Percentiles rank a stretch among this genome's conserved stretches.
Conservation (phyloP, 208 protist species). For the Wallacemonas sp. region DNA sequence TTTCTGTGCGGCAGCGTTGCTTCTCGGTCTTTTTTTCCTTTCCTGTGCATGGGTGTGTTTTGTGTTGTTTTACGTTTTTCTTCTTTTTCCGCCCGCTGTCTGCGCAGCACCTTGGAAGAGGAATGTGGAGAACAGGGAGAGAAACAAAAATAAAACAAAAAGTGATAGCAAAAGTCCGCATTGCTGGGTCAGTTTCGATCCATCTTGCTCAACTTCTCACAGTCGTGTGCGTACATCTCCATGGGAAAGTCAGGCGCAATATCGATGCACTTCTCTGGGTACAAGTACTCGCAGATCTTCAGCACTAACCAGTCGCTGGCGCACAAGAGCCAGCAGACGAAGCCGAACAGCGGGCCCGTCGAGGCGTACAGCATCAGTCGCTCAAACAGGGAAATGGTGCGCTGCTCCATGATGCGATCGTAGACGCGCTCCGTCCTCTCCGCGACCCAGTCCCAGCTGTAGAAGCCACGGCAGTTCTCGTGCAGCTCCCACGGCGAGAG, state of each 20-base stretch:
- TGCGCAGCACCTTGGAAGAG: no score
- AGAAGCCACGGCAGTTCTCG: constrained; percentile 90
- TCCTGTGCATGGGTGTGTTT: no score
- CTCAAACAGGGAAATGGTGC: constrained; percentile 73
- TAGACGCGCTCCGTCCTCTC: constrained; percentile 95
- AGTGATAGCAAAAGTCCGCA: no score
- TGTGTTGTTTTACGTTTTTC: no score
- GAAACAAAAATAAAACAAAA: background rate
- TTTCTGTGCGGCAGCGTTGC: no score
- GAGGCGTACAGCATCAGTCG: constrained; percentile 86
- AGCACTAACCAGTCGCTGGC: constrained; percentile 84
- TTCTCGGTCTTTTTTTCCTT: no score
- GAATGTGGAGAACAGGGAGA: background rate
- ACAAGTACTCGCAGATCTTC: constrained; percentile 77
- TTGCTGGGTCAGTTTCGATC: constrained; percentile 14
- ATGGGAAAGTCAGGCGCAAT: constrained; percentile 93
- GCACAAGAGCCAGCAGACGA: constrained; percentile 90
- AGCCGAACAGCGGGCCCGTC: constrained; percentile 86
- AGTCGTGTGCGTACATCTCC: constrained; percentile 68
- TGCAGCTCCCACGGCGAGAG: constrained; percentile 88
- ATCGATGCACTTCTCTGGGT: constrained; percentile 86
- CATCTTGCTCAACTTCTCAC: constrained; percentile 73
- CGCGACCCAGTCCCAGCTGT: constrained; percentile 96
- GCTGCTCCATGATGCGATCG: constrained; percentile 71
- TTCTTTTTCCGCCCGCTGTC: background rate